A percentile compares a stretch with the other conserved stretches of the same genome.
phyloP scores from a whole-genome alignment of 306 rosid species.

The Adenanthera pavonina region DNA sequence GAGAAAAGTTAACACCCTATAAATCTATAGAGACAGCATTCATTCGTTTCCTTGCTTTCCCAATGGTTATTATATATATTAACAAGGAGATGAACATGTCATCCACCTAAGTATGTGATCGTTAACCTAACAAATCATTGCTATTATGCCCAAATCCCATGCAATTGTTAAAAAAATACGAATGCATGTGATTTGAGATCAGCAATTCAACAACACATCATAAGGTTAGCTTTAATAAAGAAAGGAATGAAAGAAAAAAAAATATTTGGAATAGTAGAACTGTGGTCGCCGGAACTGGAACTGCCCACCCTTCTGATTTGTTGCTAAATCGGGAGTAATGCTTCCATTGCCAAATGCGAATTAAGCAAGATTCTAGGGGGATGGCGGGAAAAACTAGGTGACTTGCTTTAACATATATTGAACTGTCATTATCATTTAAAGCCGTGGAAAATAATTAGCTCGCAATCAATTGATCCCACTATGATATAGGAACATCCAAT shows the following conservation, averaged over 20 bases:
- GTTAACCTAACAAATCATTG: conserved; percentile 44
- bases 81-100: conserved; percentile 33
- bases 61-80: conserved; percentile 13
- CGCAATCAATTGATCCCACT: conserved; percentile 54
- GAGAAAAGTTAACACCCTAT: conserved; percentile 23
- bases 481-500: conserved; percentile 18
- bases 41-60: not conserved
- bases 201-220: conserved; percentile 38
- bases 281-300: not conserved
- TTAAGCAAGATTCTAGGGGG: conserved; percentile 52
- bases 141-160: conserved; percentile 30
- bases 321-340: conserved; percentile 29
- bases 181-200: conserved; percentile 47
- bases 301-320: conserved; percentile 9
- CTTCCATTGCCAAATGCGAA: conserved; percentile 33
- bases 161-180: not conserved
- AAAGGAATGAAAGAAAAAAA: not conserved
- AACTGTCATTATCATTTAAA: conserved; percentile 45
- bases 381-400: conserved; percentile 57
- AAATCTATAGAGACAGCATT: conserved; percentile 23
- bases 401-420: conserved; percentile 37
- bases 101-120: conserved; percentile 43
- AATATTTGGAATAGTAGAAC: not conserved
- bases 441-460: conserved; percentile 47
- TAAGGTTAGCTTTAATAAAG: not conserved